Evolutionary conservation across 2,329 filamentous ascomycete genomes (phyloP).

Genomic region (Exophiala calicioides): DNA sequence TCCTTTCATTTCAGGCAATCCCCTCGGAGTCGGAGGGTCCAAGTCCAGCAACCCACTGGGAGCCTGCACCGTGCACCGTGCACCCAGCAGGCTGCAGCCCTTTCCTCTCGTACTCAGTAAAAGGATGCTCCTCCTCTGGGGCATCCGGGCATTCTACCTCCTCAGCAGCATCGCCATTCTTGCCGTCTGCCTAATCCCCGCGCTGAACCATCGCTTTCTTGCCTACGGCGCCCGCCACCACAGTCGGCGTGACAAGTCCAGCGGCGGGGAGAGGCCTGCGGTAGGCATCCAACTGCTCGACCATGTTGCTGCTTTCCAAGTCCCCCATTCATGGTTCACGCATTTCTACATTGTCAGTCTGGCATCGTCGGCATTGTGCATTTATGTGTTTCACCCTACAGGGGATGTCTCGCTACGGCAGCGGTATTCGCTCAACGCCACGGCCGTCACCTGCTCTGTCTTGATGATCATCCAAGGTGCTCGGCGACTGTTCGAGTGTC

Average conservation of each 20-base stretch:
- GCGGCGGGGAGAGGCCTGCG: not conserved
- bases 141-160: constrained; percentile 27
- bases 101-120: not conserved
- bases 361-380: constrained; percentile 72
- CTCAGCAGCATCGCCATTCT: constrained; percentile 44
- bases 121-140: constrained; percentile 15
- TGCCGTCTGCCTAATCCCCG: constrained; percentile 52
- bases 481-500: constrained; percentile 75
- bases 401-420: not conserved
- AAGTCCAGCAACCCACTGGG: too few relatives aligned
- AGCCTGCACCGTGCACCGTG: too few relatives aligned
- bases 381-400: constrained; percentile 50
- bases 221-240: constrained; percentile 58
- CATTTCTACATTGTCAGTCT: constrained; percentile 82
- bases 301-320: constrained; percentile 56
- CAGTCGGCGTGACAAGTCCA: not conserved
- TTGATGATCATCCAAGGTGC: constrained; percentile 75
- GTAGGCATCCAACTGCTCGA: constrained; percentile 45
- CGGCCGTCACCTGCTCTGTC: constrained; percentile 60
- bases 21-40: too few relatives aligned
- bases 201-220: constrained; percentile 58
- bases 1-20: too few relatives aligned
- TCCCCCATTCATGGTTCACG: constrained; percentile 86
- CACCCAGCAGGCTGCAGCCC: too few relatives aligned
- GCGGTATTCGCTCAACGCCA: constrained; percentile 52